These are phyloP conservation scores for Monilinia aucupariae DNA, from an alignment of 2,329 filamentous ascomycete genomes.

Conservation along the genomic window DNA sequence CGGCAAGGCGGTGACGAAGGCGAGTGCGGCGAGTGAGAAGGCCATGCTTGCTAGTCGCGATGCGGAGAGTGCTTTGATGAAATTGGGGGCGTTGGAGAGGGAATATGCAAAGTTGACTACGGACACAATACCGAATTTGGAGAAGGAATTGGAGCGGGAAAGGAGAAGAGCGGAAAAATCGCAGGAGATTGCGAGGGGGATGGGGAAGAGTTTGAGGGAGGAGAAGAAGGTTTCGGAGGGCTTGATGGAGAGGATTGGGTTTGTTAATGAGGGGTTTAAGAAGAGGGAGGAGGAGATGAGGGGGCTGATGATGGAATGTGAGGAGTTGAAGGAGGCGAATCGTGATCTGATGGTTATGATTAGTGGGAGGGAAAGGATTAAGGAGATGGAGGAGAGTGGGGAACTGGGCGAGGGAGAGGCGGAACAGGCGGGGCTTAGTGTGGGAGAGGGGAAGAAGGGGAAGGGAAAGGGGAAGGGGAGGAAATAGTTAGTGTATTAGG, in stretches of 20 bases:
- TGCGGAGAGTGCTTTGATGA: slow-evolving; percentile 45
- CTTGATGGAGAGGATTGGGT: slow-evolving; percentile 74
- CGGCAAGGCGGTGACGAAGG: slow-evolving; percentile 84
- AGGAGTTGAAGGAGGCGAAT: slow-evolving; percentile 81
- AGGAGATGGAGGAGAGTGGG: slow-evolving; percentile 57
- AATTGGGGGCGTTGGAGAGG: slow-evolving; percentile 48
- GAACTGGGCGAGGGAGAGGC: slow-evolving; percentile 63
- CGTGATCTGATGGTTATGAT: slow-evolving; percentile 85
- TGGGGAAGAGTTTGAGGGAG: slow-evolving; percentile 74
- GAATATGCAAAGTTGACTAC: slow-evolving; percentile 45
- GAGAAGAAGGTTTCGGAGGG: slow-evolving; percentile 81
- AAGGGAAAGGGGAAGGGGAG: slow-evolving; percentile 30
- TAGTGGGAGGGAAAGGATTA: slow-evolving; percentile 73
- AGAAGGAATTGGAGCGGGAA: slow-evolving; percentile 66
- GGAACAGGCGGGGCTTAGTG: slow-evolving; percentile 62
- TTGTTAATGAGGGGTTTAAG: slow-evolving; percentile 60
- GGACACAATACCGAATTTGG: slow-evolving; percentile 60
- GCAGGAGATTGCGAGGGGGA: slow-evolving; percentile 65
- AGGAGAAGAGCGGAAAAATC: slow-evolving; percentile 65
- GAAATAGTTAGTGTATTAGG: not conserved
- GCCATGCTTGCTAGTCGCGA: slow-evolving; percentile 57
- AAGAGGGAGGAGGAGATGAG: slow-evolving; percentile 57
- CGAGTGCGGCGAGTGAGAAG: slow-evolving; percentile 62
- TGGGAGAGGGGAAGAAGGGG: slow-evolving; percentile 26
- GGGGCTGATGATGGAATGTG: slow-evolving; percentile 79